These are phyloP conservation scores for Phlebiopsis flavidoalba DNA, from an alignment of 768 basidiomycete species.

Conservation along the genomic window DNA sequence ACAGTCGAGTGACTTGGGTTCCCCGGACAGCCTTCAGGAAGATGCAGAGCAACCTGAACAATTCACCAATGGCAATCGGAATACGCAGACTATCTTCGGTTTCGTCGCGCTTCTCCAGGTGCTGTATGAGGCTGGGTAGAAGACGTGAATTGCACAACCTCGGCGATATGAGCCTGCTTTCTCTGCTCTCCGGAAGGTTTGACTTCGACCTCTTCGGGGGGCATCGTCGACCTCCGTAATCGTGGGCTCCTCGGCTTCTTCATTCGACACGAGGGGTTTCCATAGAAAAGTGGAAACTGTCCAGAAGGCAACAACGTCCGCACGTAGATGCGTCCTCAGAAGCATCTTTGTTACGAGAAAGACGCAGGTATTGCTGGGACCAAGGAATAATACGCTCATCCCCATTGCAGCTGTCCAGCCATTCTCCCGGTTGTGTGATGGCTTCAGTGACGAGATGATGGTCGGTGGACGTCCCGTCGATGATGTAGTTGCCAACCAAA, in stretches of 20 bases:
- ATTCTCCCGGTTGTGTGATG: constrained; percentile 74
- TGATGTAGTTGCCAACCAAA: constrained; percentile 76
- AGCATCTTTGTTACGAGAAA: constrained; percentile 59
- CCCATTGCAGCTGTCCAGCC: constrained; percentile 76
- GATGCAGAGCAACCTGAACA: too few species aligned
- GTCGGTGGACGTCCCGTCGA: constrained; percentile 55
- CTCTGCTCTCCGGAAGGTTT: constrained; percentile 18
- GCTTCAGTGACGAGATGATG: constrained; percentile 91
- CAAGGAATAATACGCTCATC: constrained; percentile 68
- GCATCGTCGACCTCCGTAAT: too few species aligned
- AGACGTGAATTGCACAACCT: constrained; percentile 72
- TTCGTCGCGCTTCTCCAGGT: constrained; percentile 78
- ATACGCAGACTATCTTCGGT: constrained; percentile 84
- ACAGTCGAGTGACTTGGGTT: constrained; percentile 64
- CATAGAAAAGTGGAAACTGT: constrained; percentile 90
- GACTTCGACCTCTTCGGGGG: too few species aligned
- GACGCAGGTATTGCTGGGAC: constrained; percentile 78
- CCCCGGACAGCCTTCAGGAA: constrained; percentile 55
- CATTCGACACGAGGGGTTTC: constrained; percentile 15
- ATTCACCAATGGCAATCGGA: constrained; percentile 70
- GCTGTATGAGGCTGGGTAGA: constrained; percentile 72
- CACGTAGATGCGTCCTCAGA: constrained; percentile 79
- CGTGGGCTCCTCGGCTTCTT: too few species aligned
- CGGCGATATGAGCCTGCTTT: constrained; percentile 42
- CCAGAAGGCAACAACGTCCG: constrained; percentile 82